These are phyloP conservation scores for Boletus sp. DNA, from an alignment of 1,284 basidiomycete species.

Conservation along the genomic window DNA sequence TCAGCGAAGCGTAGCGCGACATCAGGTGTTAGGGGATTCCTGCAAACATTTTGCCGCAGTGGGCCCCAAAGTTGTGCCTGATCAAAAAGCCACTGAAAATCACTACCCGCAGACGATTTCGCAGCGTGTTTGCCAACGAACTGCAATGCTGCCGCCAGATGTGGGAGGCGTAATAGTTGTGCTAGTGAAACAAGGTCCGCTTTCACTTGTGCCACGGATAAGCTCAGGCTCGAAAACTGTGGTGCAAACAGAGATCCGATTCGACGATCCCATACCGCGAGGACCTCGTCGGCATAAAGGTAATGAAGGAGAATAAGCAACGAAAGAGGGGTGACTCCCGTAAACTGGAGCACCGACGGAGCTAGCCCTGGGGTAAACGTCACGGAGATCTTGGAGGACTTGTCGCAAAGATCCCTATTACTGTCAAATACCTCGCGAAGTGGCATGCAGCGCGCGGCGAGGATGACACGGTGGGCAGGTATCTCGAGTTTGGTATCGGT, in stretches of 20 bases:
- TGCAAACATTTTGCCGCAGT: conserved; percentile 12
- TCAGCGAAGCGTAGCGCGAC: conserved; percentile 80
- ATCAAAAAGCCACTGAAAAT: conserved; percentile 54
- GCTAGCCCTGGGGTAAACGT: conserved; percentile 16
- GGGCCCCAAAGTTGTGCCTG: conserved; percentile 31
- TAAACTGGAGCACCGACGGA: conserved; percentile 44
- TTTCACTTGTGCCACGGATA: conserved; percentile 58
- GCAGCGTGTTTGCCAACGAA: conserved; percentile 55
- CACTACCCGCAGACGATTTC: conserved; percentile 47
- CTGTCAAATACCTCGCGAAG: conserved; percentile 53
- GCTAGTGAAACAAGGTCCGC: conserved; percentile 63
- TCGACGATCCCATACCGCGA: conserved; percentile 86
- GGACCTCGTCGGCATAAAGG: conserved; percentile 85
- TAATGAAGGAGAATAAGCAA: conserved; percentile 84
- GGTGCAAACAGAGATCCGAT: conserved; percentile 55
- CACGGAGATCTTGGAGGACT: conserved; percentile 40
- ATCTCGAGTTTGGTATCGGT: conserved; percentile 47
- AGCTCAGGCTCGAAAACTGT: conserved; percentile 45
- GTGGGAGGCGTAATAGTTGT: conserved; percentile 55
- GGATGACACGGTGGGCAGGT: conserved; percentile 69
- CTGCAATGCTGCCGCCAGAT: conserved; percentile 57
- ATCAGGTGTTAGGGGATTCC: conserved; percentile 56
- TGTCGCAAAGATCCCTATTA: conserved; percentile 35
- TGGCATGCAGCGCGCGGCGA: conserved; percentile 62
- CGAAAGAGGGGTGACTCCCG: conserved; percentile 64